phyloP scores from a whole-genome alignment of 2,329 filamentous ascomycete genomes.

The Alternaria tenuissima region DNA sequence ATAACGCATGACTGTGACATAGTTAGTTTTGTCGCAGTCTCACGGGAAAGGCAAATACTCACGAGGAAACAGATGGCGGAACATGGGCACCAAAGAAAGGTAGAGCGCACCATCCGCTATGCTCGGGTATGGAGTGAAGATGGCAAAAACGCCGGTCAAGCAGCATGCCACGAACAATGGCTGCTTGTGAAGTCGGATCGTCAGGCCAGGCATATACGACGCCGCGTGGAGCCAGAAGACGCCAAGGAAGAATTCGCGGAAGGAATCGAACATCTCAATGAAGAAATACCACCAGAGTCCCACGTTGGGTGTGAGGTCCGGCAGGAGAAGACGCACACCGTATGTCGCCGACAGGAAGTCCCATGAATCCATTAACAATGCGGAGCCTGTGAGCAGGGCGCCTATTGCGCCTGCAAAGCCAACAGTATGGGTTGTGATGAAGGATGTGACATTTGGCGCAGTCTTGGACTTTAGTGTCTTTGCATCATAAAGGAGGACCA shows the following conservation, averaged over 20 bases:
- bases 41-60: conserved; percentile 48
- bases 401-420: conserved; percentile 59
- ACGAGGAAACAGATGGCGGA: conserved; percentile 88
- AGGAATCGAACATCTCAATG: conserved; percentile 99
- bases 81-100: conserved; percentile 81
- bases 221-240: conserved; percentile 97
- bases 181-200: conserved; percentile 81
- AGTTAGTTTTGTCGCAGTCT: conserved; percentile 13
- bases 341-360: conserved; percentile 90
- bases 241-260: conserved; percentile 94
- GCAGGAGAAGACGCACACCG: conserved; percentile 87
- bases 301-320: conserved; percentile 92
- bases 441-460: conserved; percentile 52
- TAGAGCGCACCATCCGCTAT: conserved; percentile 90
- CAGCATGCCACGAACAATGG: conserved; percentile 85
- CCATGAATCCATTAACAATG: conserved; percentile 79
- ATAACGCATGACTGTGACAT: conserved; percentile 79
- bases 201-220: conserved; percentile 86
- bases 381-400: conserved; percentile 75
- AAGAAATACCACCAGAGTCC: conserved; percentile 99
- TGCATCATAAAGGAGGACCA: conserved; percentile 74
- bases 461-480: conserved; percentile 38
- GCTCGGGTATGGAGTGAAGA: conserved; percentile 97
- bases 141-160: conserved; percentile 87
- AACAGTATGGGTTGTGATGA: conserved; percentile 63